phyloP scores from a whole-genome alignment of 2,329 filamentous ascomycete species.

The Epichloe glyceriae region DNA sequence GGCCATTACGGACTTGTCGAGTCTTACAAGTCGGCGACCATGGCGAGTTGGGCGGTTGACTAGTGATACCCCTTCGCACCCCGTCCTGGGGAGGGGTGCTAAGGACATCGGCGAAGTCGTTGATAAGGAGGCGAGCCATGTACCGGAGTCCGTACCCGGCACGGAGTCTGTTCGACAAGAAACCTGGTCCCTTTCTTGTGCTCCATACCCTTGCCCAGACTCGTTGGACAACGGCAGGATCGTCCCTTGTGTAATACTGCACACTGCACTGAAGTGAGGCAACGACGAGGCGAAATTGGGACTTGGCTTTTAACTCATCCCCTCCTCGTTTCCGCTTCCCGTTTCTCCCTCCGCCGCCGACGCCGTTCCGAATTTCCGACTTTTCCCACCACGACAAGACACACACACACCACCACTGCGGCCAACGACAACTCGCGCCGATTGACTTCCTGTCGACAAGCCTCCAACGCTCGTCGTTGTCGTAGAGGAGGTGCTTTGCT shows the following conservation, averaged over 20 bases:
- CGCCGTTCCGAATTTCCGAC: constrained; percentile 4
- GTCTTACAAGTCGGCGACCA: constrained; percentile 4
- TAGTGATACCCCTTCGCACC: not conserved
- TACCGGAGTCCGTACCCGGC: constrained; percentile 1
- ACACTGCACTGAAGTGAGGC: too few relatives aligned
- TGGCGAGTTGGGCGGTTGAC: not conserved
- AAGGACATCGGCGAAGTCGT: constrained; percentile 3
- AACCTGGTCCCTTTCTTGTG: constrained; percentile 5
- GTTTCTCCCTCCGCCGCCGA: constrained; percentile 4
- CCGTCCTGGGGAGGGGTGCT: constrained; percentile 3
- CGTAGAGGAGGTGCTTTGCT: constrained; percentile 3
- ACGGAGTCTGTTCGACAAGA: constrained; percentile 4
- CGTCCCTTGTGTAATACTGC: constrained; percentile 3
- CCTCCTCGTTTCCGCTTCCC: constrained; percentile 9
- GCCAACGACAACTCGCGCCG: constrained; percentile 4
- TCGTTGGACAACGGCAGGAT: constrained; percentile 5
- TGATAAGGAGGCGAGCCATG: constrained; percentile 2
- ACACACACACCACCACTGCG: constrained; percentile 2
- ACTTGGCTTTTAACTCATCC: constrained; percentile 5
- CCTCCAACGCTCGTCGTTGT: constrained; percentile 6
- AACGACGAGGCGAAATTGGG: not conserved
- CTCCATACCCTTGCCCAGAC: constrained; percentile 3
- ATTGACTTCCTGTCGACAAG: constrained; percentile 2
- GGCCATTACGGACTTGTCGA: not conserved
- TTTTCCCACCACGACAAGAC: constrained; percentile 3